Conservation (phyloP, 345 rosid genomes). For the Lenwebbia sp. region DNA sequence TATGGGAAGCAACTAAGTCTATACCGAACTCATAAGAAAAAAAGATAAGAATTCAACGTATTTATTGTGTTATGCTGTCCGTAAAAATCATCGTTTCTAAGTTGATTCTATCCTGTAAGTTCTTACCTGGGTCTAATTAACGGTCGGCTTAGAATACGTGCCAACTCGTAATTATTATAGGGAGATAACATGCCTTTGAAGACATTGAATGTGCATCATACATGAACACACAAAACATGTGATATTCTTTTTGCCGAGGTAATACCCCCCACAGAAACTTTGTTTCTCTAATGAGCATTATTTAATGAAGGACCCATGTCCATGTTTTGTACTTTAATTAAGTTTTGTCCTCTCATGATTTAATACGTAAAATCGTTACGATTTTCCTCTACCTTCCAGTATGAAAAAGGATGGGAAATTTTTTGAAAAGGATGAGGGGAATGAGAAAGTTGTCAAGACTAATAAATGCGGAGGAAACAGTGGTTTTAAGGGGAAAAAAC, state of each 20-base stretch:
- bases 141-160: background rate
- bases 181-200: background rate
- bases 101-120: background rate
- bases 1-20: no score
- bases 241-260: background rate
- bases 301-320: background rate
- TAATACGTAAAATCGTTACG: background rate
- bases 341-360: background rate
- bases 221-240: background rate
- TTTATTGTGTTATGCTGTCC: background rate
- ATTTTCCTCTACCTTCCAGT: background rate
- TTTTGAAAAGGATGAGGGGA: background rate
- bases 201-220: background rate
- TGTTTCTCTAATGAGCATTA: background rate
- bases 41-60: background rate
- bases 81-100: background rate
- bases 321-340: background rate
- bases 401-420: no score
- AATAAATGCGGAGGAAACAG: background rate
- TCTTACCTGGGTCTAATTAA: background rate
- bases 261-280: background rate
- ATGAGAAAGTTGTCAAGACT: background rate
- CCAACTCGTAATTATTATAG: background rate
- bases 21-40: fast-evolving
- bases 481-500: background rate